Conservation (phyloP, 163 green algal genomes). For the Volvox carteri region DNA sequence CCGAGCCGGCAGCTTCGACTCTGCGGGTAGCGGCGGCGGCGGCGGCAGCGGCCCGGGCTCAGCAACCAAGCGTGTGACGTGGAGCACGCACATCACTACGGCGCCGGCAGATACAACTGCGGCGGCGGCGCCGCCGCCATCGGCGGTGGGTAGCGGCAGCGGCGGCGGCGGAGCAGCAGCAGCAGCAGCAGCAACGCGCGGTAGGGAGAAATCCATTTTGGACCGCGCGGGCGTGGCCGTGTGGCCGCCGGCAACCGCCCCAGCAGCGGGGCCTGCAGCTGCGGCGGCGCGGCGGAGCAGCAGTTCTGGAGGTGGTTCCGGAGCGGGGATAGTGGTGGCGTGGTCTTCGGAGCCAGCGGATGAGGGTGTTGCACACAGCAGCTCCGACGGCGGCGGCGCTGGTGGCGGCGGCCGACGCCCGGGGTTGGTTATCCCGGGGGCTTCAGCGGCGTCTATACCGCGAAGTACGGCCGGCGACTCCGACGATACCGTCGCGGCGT, state of each 20-base stretch:
- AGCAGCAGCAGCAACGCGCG: too few species aligned
- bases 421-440: background rate
- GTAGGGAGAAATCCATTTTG: constrained; percentile 26
- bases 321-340: too few species aligned
- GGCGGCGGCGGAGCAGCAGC: background rate
- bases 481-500: background rate
- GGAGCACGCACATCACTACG: constrained; percentile 8
- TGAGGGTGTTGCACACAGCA: too few species aligned
- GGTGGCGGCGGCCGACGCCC: background rate
- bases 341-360: too few species aligned
- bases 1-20: constrained; percentile 35
- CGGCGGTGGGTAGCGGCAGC: too few species aligned
- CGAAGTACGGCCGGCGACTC: too few species aligned
- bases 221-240: background rate
- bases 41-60: background rate
- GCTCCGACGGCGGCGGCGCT: background rate
- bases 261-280: too few species aligned
- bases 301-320: background rate
- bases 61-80: constrained; percentile 40
- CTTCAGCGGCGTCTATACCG: background rate
- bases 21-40: background rate
- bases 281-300: too few species aligned
- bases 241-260: background rate
- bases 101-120: background rate
- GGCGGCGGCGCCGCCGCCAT: background rate